Evolutionary conservation across 257 asterid genomes (phyloP).

Genomic region (Plantago major): DNA sequence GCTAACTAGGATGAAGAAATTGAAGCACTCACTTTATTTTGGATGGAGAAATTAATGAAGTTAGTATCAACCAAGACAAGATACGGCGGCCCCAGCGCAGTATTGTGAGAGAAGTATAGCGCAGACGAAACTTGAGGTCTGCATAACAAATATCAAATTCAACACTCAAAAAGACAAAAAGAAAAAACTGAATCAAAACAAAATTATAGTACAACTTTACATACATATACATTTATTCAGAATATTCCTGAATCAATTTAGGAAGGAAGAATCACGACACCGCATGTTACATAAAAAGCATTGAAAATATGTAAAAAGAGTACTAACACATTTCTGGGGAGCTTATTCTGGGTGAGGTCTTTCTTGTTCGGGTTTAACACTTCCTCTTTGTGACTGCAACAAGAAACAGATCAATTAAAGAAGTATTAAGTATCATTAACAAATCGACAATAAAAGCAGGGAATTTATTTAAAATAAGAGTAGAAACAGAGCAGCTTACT

Average conservation of each 20-base stretch:
- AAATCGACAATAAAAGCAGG: too few relatives aligned
- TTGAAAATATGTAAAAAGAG: neutral
- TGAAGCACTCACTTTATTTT: conserved; percentile 64
- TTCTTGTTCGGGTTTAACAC: conserved; percentile 88
- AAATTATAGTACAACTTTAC: too few relatives aligned
- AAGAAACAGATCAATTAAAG: neutral
- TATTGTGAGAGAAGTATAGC: conserved; percentile 75
- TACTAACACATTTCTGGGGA: conserved; percentile 83
- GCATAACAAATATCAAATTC: conserved; percentile 22
- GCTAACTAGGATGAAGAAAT: neutral
- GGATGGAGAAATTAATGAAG: conserved; percentile 94
- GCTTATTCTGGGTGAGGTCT: conserved; percentile 70
- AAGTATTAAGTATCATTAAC: neutral
- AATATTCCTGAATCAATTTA: too few relatives aligned
- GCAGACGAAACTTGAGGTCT: conserved; percentile 93
- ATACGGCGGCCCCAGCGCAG: conserved; percentile 94
- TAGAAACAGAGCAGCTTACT: conserved; percentile 29
- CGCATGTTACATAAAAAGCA: too few relatives aligned
- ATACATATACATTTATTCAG: too few relatives aligned
- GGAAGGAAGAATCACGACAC: too few relatives aligned
- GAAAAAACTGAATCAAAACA: too few relatives aligned
- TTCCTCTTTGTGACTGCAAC: conserved; percentile 64
- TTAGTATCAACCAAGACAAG: conserved; percentile 90
- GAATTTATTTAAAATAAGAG: conserved; percentile 2
- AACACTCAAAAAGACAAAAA: neutral